Base-by-base conservation (phyloP, 2,329 filamentous ascomycete species). In the Pseudofabraea citricarpa region DNA sequence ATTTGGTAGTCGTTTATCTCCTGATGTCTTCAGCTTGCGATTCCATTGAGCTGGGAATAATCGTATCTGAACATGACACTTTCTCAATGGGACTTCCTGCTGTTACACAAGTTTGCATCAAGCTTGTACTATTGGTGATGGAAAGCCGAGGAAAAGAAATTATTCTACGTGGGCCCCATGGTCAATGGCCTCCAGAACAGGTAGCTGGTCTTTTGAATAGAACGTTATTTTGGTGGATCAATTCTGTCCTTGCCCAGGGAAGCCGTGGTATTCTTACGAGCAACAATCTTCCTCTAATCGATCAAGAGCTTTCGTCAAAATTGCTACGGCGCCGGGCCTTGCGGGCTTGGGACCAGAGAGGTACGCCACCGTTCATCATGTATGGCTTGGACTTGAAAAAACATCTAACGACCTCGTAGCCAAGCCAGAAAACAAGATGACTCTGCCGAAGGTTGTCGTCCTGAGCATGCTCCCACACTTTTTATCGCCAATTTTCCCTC, bases 401-500 rank as follows among this genome's bases (percentile, higher is more conserved):
- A 23, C 12, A 21, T 38, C n/a, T 13, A 27, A 19, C 43, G 24
- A 40, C 38, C n/a, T 7, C 32, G 8, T 40, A 55, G 50, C 31
- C 22, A 54, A 48, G 9, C 52, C 49, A 5, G 53, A 54, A 44
- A 42, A 29, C 0, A 48, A 40, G 57, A n/a, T n/a, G 60, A 29
- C 20, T 55, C 41, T 23, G 54, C 58, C 2, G 59, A 59, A 29
- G 55, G 40, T 6, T 42, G 31, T 54, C 69, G 5, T 61, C 59
- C 5, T 33, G 54, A 9, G 59, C 56, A 2, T 48, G 69, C 13
- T 40, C 65, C 2, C 0, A 62, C 70, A 23, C 12, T 62, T 3
- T 31, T 51, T 5, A 59, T 61, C 2, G 52, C 65, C n/a, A 35
- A n/a, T n/a, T n/a, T n/a, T 63, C 1, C 63, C 65, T 3, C 61